Conservation (phyloP, 2,329 filamentous ascomycete genomes). For the Apiospora saccharicola region DNA sequence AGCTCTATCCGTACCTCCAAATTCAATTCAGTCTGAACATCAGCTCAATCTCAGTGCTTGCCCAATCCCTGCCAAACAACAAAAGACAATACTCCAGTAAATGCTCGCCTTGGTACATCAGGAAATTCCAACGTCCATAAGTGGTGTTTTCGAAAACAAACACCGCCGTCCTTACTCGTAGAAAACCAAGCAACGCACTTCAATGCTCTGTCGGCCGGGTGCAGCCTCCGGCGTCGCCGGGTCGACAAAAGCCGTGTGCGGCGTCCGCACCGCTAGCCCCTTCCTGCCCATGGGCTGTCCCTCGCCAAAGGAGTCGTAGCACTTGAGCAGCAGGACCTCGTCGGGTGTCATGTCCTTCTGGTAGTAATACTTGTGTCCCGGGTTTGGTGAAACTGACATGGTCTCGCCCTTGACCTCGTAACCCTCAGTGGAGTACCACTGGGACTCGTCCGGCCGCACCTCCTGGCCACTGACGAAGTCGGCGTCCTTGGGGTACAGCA, state of each 20-base stretch:
- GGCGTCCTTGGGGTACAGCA: constrained; percentile 64
- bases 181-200: constrained; percentile 69
- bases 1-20: neutral
- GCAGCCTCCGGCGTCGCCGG: constrained; percentile 59
- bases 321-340: constrained; percentile 59
- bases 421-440: constrained; percentile 57
- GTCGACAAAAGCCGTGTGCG: constrained; percentile 64
- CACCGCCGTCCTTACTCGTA: constrained; percentile 44
- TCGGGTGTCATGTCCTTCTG: constrained; percentile 70
- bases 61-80: neutral
- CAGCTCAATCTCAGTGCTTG: neutral
- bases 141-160: neutral
- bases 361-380: constrained; percentile 69
- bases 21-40: neutral
- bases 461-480: constrained; percentile 28
- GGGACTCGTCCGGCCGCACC: constrained; percentile 26
- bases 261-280: constrained; percentile 55
- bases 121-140: neutral
- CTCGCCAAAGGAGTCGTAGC: constrained; percentile 58
- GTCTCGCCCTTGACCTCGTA: constrained; percentile 71
- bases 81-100: constrained; percentile 5
- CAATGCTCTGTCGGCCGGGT: constrained; percentile 63
- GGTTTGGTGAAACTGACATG: constrained; percentile 63
- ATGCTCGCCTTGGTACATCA: neutral
- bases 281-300: constrained; percentile 44